These are phyloP conservation scores for Tremella yokohamensis DNA, from an alignment of 768 basidiomycete genomes.

Conservation along the genomic window DNA sequence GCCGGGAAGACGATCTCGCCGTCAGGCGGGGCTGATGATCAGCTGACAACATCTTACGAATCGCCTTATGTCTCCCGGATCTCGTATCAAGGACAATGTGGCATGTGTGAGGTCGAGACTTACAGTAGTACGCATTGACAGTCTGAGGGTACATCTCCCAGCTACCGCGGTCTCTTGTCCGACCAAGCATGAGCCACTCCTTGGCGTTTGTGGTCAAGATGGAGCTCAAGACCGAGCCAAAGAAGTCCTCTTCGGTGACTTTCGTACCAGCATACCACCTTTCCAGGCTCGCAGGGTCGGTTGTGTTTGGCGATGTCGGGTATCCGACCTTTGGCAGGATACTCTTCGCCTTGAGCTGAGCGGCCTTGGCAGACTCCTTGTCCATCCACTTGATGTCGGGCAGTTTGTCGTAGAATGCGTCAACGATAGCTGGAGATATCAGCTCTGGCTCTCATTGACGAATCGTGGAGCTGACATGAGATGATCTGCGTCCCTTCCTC, in stretches of 20 bases:
- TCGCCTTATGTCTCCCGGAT: too few relatives aligned
- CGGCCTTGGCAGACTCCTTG: conserved; percentile 69
- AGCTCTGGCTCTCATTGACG: neutral
- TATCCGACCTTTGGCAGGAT: conserved; percentile 91
- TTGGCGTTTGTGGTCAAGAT: conserved; percentile 62
- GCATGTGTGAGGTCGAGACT: too few relatives aligned
- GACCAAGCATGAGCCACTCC: conserved; percentile 73
- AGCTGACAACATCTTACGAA: conserved; percentile 60
- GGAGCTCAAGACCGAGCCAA: conserved; percentile 71
- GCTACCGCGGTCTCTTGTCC: conserved; percentile 60
- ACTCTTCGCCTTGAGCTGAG: conserved; percentile 78
- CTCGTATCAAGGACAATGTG: too few relatives aligned
- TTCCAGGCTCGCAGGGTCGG: conserved; percentile 64
- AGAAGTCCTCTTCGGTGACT: conserved; percentile 68
- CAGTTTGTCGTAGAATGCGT: conserved; percentile 76
- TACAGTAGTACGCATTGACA: conserved; percentile 45
- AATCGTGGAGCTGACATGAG: conserved; percentile 55
- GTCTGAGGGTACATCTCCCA: conserved; percentile 43
- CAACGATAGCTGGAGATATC: conserved; percentile 59
- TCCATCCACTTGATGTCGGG: conserved; percentile 87
- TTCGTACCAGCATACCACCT: conserved; percentile 68
- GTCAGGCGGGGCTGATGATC: conserved; percentile 76
- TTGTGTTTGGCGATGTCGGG: conserved; percentile 79
- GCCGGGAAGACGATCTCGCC: conserved; percentile 94
- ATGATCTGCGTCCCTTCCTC: conserved; percentile 80